Conservation (phyloP, 768 basidiomycete species). For the Neoboletus subvelutipes region DNA sequence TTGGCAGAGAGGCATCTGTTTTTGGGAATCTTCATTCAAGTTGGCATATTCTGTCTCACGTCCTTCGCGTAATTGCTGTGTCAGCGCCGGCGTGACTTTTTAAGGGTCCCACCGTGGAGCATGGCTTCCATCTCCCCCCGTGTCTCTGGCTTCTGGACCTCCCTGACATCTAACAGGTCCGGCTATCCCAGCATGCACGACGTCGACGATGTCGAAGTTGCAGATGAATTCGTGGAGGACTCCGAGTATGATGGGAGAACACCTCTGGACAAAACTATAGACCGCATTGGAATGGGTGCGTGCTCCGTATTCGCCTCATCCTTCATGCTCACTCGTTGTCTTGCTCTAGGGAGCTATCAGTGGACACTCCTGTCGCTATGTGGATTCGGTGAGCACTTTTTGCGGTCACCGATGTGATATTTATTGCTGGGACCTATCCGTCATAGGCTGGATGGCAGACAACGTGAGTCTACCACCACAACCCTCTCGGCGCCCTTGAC, state of each 20-base stretch:
- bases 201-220: constrained; percentile 31
- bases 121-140: constrained; percentile 48
- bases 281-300: constrained; percentile 85
- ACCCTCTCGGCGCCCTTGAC: constrained; percentile 25
- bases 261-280: constrained; percentile 82
- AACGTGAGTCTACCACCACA: constrained; percentile 54
- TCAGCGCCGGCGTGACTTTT: not conserved
- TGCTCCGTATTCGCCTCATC: not conserved
- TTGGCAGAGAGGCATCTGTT: not conserved
- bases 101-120: not conserved
- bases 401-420: not conserved
- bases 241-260: constrained; percentile 45
- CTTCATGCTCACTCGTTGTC: not conserved
- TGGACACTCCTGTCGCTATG: constrained; percentile 81
- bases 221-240: constrained; percentile 24
- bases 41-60: constrained; percentile 5
- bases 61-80: constrained; percentile 9
- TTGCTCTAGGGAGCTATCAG: constrained; percentile 63
- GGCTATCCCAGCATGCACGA: constrained; percentile 43
- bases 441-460: constrained; percentile 87
- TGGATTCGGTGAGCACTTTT: constrained; percentile 69
- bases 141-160: constrained; percentile 49
- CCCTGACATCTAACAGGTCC: constrained; percentile 28
- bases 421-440: not conserved
- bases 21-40: not conserved